A percentile compares a stretch with the other conserved stretches of the same genome.
phyloP scores from a whole-genome alignment of 2,329 filamentous ascomycete genomes.

The Fusarium odoratissimum region DNA sequence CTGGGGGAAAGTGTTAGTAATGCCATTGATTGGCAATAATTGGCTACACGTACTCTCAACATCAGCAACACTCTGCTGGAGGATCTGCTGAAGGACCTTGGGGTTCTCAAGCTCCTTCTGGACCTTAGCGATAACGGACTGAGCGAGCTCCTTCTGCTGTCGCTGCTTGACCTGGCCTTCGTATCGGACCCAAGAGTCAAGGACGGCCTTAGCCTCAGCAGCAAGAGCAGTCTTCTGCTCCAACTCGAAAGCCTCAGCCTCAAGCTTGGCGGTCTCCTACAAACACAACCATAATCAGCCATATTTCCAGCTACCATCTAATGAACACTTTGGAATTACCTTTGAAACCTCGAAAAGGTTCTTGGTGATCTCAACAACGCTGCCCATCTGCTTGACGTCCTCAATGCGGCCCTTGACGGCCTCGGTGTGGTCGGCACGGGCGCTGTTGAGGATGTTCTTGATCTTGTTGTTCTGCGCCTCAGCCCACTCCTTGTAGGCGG shows the following conservation, averaged over 20 bases:
- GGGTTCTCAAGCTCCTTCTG: slow-evolving; percentile 99
- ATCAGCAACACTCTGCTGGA: slow-evolving; percentile 95
- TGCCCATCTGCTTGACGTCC: slow-evolving; percentile 92
- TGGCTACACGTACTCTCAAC: slow-evolving; percentile 80
- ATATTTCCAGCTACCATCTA: slow-evolving; percentile 14
- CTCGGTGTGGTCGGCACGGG: slow-evolving; percentile 92
- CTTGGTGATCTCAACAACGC: slow-evolving; percentile 97
- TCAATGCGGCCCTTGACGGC: slow-evolving; percentile 95
- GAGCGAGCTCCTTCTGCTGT: slow-evolving; percentile 95
- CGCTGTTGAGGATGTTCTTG: slow-evolving; percentile 93
- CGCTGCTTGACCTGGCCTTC: slow-evolving; percentile 98
- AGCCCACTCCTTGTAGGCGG: slow-evolving; percentile 93
- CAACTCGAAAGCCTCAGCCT: slow-evolving; percentile 95
- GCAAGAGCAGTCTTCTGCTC: slow-evolving; percentile 96
- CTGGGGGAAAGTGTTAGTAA: slow-evolving; percentile 57
- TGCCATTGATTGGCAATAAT: neutral
- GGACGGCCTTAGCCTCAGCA: slow-evolving; percentile 90
- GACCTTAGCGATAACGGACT: slow-evolving; percentile 95
- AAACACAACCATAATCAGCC: slow-evolving; percentile 43
- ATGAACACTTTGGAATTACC: slow-evolving; percentile 64
- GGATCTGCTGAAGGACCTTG: slow-evolving; percentile 95
- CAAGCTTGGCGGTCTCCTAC: slow-evolving; percentile 95
- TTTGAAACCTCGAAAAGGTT: slow-evolving; percentile 97
- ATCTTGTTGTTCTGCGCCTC: slow-evolving; percentile 90
- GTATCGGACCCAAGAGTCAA: slow-evolving; percentile 99